Evolutionary conservation across 148 eudicot genomes (phyloP), one percentile per base, ranked within the genome.

Genomic region (Vaccinium macrocarpon): DNA sequence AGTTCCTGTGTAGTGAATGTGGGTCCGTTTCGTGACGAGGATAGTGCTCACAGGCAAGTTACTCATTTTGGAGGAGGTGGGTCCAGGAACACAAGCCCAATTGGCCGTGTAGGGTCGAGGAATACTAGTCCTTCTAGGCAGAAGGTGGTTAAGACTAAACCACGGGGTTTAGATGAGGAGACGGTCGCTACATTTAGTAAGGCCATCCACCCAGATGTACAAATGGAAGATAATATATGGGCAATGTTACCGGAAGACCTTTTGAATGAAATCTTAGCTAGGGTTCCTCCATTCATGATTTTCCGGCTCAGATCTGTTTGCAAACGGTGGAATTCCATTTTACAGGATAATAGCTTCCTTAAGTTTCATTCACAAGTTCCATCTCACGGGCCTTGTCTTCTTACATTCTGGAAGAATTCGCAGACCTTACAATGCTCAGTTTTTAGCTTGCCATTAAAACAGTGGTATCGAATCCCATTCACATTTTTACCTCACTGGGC

Each of bases 181-280:
- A 89, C 93, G 1, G 85, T 87, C 66, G 83, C 96, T 29, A 92
- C 94, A 32, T 93, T 92, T 88, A 71, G 82, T 83, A 97, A 92
- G 85, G 70, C 88, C 11, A 81, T 89, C 71, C 92, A 88, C 21
- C 94, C 90, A 5, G 98, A 93, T 91, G 90, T 95, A 82, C 97
- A 92, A 78, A 97, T 97, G 99, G 99, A 97, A 88, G 97, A 97
- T 90, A 91, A 92, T 84, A 93, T 95, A 82, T 97, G 99, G 99
- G 95, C 98, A 81, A 93, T 93, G 98, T 87, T 97, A 84, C 99
- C 99, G 0, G 99, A 95, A 88, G 99, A 95, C 89, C 83, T 97
- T 78, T 61, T 97, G 85, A 97, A 95, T 83, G 98, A 97, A 89
- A 97, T 97, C 51, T 91, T 97, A 82, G 97, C 95, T 83, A 89